Evolutionary conservation across 2,329 filamentous ascomycete genomes (phyloP).

Genomic region (Penicillium crustosum): DNA sequence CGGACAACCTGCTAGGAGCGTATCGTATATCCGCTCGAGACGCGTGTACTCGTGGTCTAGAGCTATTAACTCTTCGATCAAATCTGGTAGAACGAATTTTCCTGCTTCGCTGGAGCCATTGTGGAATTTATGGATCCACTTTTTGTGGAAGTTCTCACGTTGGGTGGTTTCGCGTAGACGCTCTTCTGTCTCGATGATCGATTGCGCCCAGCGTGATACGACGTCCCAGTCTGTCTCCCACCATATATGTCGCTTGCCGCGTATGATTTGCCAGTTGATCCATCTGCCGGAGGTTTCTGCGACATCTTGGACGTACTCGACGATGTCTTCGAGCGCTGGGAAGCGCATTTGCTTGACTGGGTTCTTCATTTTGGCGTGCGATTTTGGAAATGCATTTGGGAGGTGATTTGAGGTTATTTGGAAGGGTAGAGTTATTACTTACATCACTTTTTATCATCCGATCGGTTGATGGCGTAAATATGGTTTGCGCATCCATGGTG

Average conservation of each 20-base stretch:
- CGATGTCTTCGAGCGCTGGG: not conserved
- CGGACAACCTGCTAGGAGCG: slow-evolving; percentile 1
- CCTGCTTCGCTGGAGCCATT: not conserved
- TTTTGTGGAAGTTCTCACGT: slow-evolving; percentile 3
- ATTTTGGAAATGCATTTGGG: not conserved
- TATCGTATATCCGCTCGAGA: slow-evolving; percentile 1
- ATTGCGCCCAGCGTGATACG: slow-evolving; percentile 5
- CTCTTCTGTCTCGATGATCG: slow-evolving; percentile 7
- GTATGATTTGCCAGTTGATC: slow-evolving; percentile 5
- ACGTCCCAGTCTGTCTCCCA: slow-evolving; percentile 7
- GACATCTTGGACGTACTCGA: not conserved
- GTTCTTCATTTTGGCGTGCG: not conserved
- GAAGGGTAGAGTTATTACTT: not conserved
- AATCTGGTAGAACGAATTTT: not conserved
- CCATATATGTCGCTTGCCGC: slow-evolving; percentile 2
- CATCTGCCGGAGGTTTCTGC: not conserved
- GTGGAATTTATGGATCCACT: not conserved
- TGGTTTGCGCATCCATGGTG: not conserved
- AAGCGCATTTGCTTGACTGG: not conserved
- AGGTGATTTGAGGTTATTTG: not conserved
- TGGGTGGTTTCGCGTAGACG: slow-evolving; percentile 5
- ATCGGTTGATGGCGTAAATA: not conserved
- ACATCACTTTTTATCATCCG: slow-evolving; percentile 14
- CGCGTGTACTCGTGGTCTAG: slow-evolving; percentile 1
- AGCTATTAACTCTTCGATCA: slow-evolving; percentile 8